These are phyloP conservation scores for Marchantia paleacea DNA, from an alignment of 225 moss, liverwort and hornwort genomes.

Conservation along the genomic window DNA sequence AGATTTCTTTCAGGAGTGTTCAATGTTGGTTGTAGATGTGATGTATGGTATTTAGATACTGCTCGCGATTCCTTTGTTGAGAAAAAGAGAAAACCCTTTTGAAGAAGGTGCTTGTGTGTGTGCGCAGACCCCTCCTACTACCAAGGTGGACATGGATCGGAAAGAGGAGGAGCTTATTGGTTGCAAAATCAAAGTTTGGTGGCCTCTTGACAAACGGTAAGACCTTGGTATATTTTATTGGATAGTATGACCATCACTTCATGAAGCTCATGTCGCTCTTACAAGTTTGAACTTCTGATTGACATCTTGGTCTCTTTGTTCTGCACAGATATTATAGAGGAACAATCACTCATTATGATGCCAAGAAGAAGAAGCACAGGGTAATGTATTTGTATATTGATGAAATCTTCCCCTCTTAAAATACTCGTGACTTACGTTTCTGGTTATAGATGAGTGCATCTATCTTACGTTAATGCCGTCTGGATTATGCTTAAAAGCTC, in stretches of 20 bases:
- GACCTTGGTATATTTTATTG: neutral
- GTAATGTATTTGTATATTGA: conserved; percentile 31
- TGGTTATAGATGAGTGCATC: no score
- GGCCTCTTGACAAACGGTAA: conserved; percentile 94
- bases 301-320: neutral
- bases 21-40: no score
- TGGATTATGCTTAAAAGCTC: neutral
- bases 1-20: neutral
- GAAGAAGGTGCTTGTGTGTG: neutral
- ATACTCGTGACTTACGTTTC: no score
- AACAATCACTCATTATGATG: conserved; percentile 57
- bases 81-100: neutral
- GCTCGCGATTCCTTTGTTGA: no score
- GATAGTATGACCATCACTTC: neutral
- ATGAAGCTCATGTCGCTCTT: neutral
- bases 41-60: no score
- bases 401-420: no score
- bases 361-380: conserved; percentile 90
- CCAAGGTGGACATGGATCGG: conserved; percentile 41
- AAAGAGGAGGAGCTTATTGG: conserved; percentile 77
- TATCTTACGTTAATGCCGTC: neutral
- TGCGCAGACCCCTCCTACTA: conserved; percentile 35
- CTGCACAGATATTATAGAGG: conserved; percentile 82
- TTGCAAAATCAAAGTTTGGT: conserved; percentile 82
- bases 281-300: neutral